Conservation (phyloP, 805 yeast genomes). For the Teunomyces lycoperdinae region DNA sequence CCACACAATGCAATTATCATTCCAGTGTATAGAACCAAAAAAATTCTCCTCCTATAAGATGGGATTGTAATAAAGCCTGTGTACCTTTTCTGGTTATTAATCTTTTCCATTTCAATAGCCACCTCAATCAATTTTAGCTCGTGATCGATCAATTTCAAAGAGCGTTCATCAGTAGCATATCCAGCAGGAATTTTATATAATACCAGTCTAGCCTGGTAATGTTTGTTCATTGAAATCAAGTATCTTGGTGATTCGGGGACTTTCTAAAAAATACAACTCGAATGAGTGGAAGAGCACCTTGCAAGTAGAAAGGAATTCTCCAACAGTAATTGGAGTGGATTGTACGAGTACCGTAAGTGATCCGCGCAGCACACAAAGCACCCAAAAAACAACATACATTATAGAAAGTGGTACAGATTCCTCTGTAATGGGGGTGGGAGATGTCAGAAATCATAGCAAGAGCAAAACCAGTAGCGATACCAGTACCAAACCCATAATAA, state of each 20-base stretch:
- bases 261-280: constrained; percentile 33
- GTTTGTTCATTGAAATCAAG: constrained; percentile 15
- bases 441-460: constrained; percentile 52
- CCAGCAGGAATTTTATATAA: constrained; percentile 7
- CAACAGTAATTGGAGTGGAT: constrained; percentile 38
- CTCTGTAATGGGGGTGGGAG: constrained; percentile 41
- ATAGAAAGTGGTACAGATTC: constrained; percentile 33
- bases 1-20: constrained; percentile 5
- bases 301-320: constrained; percentile 55
- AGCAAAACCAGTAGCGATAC: constrained; percentile 40
- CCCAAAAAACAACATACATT: constrained; percentile 54
- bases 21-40: neutral
- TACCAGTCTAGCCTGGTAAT: constrained; percentile 13
- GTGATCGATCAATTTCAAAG: constrained; percentile 8
- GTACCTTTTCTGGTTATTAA: neutral
- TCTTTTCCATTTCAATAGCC: constrained; percentile 4
- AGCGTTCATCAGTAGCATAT: constrained; percentile 12
- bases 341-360: constrained; percentile 44
- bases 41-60: constrained; percentile 12
- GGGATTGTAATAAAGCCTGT: constrained; percentile 18
- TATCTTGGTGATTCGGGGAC: constrained; percentile 31
- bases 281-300: constrained; percentile 45
- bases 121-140: constrained; percentile 6
- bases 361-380: constrained; percentile 51
- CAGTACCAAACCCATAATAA: constrained; percentile 49